These are phyloP conservation scores for Talaromyces albobiverticillius DNA, from an alignment of 2,329 filamentous ascomycete species.

Conservation along the genomic window DNA sequence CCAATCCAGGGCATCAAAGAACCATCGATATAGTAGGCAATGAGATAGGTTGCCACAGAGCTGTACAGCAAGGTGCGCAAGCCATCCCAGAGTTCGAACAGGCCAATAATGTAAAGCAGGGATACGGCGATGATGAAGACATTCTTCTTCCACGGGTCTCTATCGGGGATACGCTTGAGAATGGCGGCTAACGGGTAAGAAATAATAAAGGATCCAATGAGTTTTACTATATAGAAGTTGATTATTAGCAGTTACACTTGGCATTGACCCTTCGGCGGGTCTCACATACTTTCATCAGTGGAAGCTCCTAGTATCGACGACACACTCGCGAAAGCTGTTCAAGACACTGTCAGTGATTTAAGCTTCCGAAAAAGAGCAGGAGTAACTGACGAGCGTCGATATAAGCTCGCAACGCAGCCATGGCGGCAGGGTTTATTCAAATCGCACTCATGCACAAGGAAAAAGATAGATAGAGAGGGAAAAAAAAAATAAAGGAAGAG, in stretches of 20 bases:
- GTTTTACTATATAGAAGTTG: slow-evolving; percentile 70
- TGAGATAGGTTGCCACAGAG: slow-evolving; percentile 74
- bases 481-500: background rate
- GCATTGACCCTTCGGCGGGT: slow-evolving; percentile 2
- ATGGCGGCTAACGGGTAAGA: slow-evolving; percentile 89
- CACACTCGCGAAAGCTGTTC: slow-evolving; percentile 56
- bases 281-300: slow-evolving; percentile 57
- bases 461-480: background rate
- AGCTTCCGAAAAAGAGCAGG: background rate
- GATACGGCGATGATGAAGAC: slow-evolving; percentile 76
- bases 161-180: slow-evolving; percentile 86
- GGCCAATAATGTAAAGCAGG: slow-evolving; percentile 85
- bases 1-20: slow-evolving; percentile 97
- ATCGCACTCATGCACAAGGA: slow-evolving; percentile 5
- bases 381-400: slow-evolving; percentile 15
- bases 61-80: slow-evolving; percentile 76
- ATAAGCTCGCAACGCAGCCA: slow-evolving; percentile 14
- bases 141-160: slow-evolving; percentile 80
- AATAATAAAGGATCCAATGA: slow-evolving; percentile 83
- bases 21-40: slow-evolving; percentile 78
- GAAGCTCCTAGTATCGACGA: slow-evolving; percentile 59
- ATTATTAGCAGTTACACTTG: slow-evolving; percentile 5
- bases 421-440: background rate
- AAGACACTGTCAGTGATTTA: slow-evolving; percentile 2
- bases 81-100: slow-evolving; percentile 90